Evolutionary conservation across 768 basidiomycete genomes (phyloP).

Genomic region (Trametes sanguinea): DNA sequence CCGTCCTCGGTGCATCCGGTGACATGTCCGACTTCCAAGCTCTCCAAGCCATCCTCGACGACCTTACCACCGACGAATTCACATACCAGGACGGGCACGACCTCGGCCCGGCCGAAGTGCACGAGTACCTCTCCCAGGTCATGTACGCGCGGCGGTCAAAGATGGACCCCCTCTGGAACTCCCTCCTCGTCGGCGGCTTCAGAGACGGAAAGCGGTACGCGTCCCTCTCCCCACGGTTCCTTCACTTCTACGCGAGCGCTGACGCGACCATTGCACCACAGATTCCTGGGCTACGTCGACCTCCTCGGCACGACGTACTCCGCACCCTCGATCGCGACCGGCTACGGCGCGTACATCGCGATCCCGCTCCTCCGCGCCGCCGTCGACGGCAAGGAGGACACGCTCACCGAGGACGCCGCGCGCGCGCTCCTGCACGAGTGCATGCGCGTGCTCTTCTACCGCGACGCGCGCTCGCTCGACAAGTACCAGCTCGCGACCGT

Average conservation of each 20-base stretch:
- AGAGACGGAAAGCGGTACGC: conserved; percentile 76
- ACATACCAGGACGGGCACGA: conserved; percentile 80
- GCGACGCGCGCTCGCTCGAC: conserved; percentile 93
- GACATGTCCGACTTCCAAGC: conserved; percentile 99
- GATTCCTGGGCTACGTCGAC: conserved; percentile 94
- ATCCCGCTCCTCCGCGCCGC: conserved; percentile 89
- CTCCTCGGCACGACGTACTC: conserved; percentile 95
- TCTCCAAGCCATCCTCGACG: conserved; percentile 78
- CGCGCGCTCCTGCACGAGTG: conserved; percentile 75
- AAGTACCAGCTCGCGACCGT: conserved; percentile 98
- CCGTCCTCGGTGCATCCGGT: conserved; percentile 88
- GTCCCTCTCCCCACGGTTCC: conserved; percentile 19
- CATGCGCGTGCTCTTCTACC: conserved; percentile 94
- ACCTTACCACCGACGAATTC: conserved; percentile 76
- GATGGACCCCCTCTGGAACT: conserved; percentile 95
- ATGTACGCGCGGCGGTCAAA: conserved; percentile 90
- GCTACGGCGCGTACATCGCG: conserved; percentile 91
- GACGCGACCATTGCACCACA: conserved; percentile 43
- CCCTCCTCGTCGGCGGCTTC: conserved; percentile 88
- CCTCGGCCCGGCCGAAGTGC: conserved; percentile 86
- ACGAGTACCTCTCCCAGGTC: conserved; percentile 86
- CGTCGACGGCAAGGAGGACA: conserved; percentile 79
- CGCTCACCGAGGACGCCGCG: conserved; percentile 78
- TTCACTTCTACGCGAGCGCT: neutral
- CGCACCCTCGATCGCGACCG: conserved; percentile 91